These are phyloP conservation scores for Cryphonectria naterciae DNA, from an alignment of 2,329 filamentous ascomycete genomes.

Conservation along the genomic window DNA sequence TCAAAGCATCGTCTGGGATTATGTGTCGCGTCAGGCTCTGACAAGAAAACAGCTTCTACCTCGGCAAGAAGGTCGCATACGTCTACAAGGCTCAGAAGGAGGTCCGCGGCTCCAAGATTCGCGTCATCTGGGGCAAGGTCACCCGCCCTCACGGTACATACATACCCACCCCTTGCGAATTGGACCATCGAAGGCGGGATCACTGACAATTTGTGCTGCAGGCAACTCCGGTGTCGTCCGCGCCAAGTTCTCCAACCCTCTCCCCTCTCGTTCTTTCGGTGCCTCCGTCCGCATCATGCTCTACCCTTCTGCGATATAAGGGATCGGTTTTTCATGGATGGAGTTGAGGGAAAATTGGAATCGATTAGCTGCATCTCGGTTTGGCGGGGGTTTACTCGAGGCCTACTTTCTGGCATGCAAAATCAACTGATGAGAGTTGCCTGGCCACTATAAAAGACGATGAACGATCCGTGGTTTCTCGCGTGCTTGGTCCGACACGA, in stretches of 20 bases:
- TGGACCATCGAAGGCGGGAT: conserved; percentile 16
- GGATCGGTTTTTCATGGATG: conserved; percentile 43
- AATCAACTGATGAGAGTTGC: conserved; percentile 30
- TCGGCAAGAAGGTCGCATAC: conserved; percentile 98
- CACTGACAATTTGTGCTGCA: conserved; percentile 40
- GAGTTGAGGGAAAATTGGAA: conserved; percentile 34
- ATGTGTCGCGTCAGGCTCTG: conserved; percentile 30
- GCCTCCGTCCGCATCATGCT: conserved; percentile 96
- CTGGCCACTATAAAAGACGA: conserved; percentile 27
- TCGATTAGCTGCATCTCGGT: conserved; percentile 34
- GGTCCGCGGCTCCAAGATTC: conserved; percentile 96
- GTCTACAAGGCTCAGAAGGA: conserved; percentile 96
- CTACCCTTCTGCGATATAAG: conserved; percentile 97
- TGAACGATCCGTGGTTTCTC: conserved; percentile 28
- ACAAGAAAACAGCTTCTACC: conserved; percentile 73
- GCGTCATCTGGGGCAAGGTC: conserved; percentile 99
- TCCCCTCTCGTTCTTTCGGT: conserved; percentile 95
- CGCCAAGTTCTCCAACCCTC: conserved; percentile 95
- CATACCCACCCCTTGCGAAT: conserved; percentile 19
- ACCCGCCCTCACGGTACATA: conserved; percentile 87
- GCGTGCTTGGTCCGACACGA: conserved; percentile 31
- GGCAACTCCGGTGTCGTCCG: conserved; percentile 98
- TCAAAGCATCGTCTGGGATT: conserved; percentile 25
- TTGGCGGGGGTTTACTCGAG: conserved; percentile 27
- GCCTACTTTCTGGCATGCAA: conserved; percentile 31